Evolutionary conservation across 164 flowering plant species (phyloP), one percentile per base, ranked within the genome.

Genomic region (grape (Vitis vinifera)): DNA sequence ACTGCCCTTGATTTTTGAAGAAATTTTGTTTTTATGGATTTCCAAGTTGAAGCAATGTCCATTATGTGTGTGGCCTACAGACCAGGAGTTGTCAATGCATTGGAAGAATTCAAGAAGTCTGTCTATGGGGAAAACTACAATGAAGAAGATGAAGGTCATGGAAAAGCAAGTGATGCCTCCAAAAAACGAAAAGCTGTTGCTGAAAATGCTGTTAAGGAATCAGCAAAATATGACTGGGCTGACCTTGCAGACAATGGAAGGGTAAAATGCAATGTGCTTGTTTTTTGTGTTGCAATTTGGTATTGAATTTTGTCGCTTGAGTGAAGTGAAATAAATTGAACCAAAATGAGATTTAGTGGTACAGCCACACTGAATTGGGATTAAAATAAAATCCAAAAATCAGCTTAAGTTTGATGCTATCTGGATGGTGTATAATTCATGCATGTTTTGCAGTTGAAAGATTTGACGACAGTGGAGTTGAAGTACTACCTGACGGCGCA

Each of bases 211-310:
- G 83, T 68, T 3, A 80, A 76, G 73, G 86, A 74, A 73, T 76
- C 67, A 52, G 81, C 84, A 62, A 78, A 86, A 23, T 91, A 86
- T 71, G 83, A 93, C 68, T 96, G 98, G 98, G 74, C 73, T 47
- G 91, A 87, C 19, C 95, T 96, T 76, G 98, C 94, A 19, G 91
- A 89, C 51, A 83, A 51, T 63, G 98, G 98, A 74, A 86, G 89
- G 97, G 98, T 95, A 50, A 79, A 56, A 58, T 11, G 14, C 10
- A 14, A 27, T 6, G 11, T 31, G 47, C 13, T 68, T 50, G 10
- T 27, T 12, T n/a, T 44, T 62, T 23, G 63, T 50, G 29, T 19
- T 14, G 55, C 8, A 44, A 15, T 14, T 8, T 11, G 8, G 49
- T 47, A 47, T 56, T 51, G 14, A 16, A 53, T 67, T 55, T 55